These are phyloP conservation scores for Friedmanniomyces simplex DNA, from an alignment of 495 filamentous ascomycete species.

Conservation along the genomic window DNA sequence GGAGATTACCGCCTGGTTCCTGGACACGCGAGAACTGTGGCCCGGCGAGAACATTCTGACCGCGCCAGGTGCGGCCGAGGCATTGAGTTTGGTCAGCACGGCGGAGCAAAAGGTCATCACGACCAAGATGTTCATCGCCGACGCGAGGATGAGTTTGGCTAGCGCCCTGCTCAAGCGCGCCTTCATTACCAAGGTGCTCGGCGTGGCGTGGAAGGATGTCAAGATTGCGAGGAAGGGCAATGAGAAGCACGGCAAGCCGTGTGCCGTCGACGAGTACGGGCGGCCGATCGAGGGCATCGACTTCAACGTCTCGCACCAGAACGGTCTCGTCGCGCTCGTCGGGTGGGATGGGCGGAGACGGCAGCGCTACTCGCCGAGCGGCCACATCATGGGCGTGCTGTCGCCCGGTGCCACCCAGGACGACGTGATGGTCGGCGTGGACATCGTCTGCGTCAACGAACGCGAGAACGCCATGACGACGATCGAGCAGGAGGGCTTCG, in stretches of 20 bases:
- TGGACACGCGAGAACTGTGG: conserved; percentile 33
- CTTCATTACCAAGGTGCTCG: conserved; percentile 52
- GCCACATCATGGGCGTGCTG: conserved; percentile 14
- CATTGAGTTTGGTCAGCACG: conserved; percentile 46
- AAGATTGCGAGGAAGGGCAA: conserved; percentile 48
- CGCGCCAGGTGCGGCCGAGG: conserved; percentile 36
- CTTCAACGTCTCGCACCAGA: conserved; percentile 88
- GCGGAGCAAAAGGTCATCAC: conserved; percentile 42
- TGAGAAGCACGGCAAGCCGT: conserved; percentile 53
- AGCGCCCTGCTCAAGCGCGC: conserved; percentile 73
- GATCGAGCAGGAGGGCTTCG: conserved; percentile 42
- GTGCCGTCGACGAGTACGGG: conserved; percentile 30
- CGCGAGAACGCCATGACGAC: conserved; percentile 45
- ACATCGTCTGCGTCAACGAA: conserved; percentile 69
- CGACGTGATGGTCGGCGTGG: conserved; percentile 45
- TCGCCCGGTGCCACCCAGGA: not conserved
- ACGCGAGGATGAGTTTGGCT: conserved; percentile 59
- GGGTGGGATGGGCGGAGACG: conserved; percentile 29
- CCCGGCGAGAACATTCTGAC: conserved; percentile 28
- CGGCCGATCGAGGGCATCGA: conserved; percentile 38
- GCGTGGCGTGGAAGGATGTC: conserved; percentile 56
- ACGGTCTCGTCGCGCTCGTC: conserved; percentile 59
- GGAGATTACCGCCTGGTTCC: conserved; percentile 30
- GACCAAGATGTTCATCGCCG: conserved; percentile 48
- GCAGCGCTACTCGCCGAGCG: conserved; percentile 27